These are phyloP conservation scores for Fomitopsis schrenkii DNA, from an alignment of 1,284 basidiomycete species.

Conservation along the genomic window DNA sequence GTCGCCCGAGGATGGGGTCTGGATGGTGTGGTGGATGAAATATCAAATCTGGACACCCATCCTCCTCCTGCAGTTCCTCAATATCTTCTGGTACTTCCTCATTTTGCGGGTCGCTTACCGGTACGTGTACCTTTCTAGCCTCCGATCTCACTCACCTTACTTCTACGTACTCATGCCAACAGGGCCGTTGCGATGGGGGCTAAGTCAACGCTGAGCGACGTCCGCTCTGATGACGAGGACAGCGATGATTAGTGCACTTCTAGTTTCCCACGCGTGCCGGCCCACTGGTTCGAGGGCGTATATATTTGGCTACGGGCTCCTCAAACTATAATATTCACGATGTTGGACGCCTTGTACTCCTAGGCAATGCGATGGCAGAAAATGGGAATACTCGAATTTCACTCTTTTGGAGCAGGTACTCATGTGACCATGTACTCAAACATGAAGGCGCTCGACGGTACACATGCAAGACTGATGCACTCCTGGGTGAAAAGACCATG, in stretches of 20 bases:
- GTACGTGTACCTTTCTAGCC: slow-evolving; percentile 29
- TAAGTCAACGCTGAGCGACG: slow-evolving; percentile 31
- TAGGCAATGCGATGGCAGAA: no score
- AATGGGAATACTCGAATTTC: no score
- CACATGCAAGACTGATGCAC: no score
- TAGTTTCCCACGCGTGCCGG: neutral
- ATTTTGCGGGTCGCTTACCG: slow-evolving; percentile 67
- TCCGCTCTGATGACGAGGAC: slow-evolving; percentile 55
- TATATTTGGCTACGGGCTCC: no score
- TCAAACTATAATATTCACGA: no score
- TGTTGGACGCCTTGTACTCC: no score
- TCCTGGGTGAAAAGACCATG: no score
- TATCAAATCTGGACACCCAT: slow-evolving; percentile 81
- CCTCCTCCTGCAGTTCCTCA: slow-evolving; percentile 74
- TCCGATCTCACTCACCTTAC: neutral
- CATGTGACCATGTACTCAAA: no score
- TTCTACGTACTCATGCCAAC: neutral
- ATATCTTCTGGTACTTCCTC: slow-evolving; percentile 88
- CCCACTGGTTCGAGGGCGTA: no score
- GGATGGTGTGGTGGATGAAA: slow-evolving; percentile 76
- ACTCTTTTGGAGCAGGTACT: no score
- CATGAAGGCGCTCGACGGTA: no score
- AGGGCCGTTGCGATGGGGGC: neutral
- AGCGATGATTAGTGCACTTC: slow-evolving; percentile 29
- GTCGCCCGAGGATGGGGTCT: slow-evolving; percentile 62